Percentiles rank a stretch among this genome's conserved stretches.
Conservation (phyloP, 2,329 filamentous ascomycete species). For the Trichoderma koningii region DNA sequence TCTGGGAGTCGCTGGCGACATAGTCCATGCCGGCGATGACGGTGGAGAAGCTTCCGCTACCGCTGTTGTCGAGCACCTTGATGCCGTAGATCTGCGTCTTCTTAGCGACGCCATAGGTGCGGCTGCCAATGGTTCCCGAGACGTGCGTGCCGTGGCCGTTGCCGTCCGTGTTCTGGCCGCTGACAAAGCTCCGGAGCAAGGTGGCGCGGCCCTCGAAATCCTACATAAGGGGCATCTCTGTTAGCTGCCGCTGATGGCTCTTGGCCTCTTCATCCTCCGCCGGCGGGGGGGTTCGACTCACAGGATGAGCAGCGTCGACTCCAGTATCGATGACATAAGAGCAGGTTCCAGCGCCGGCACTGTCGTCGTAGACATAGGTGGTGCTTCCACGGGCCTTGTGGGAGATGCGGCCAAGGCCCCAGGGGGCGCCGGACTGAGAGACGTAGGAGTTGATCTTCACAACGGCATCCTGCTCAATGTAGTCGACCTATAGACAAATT, state of each 20-base stretch:
- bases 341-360: constrained; percentile 46
- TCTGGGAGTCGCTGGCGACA: constrained; percentile 42
- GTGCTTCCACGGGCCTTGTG: constrained; percentile 36
- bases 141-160: constrained; percentile 49
- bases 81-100: constrained; percentile 47
- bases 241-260: not conserved
- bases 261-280: not conserved
- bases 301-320: constrained; percentile 43
- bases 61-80: constrained; percentile 48
- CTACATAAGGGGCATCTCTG: constrained; percentile 10
- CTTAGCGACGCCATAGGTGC: constrained; percentile 46
- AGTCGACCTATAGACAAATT: constrained; percentile 35
- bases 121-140: constrained; percentile 41
- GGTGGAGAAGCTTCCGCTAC: constrained; percentile 41
- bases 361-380: constrained; percentile 45
- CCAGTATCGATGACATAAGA: constrained; percentile 53
- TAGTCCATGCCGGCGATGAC: constrained; percentile 52
- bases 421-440: constrained; percentile 33
- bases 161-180: constrained; percentile 34
- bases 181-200: constrained; percentile 37
- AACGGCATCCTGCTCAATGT: constrained; percentile 43
- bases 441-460: constrained; percentile 32
- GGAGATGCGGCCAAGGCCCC: constrained; percentile 42
- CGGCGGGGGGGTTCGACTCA: constrained; percentile 32
- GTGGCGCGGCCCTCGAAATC: constrained; percentile 43